Evolutionary conservation across 2,329 filamentous ascomycete species (phyloP).

Genomic region (Pestalotiopsis sp.): DNA sequence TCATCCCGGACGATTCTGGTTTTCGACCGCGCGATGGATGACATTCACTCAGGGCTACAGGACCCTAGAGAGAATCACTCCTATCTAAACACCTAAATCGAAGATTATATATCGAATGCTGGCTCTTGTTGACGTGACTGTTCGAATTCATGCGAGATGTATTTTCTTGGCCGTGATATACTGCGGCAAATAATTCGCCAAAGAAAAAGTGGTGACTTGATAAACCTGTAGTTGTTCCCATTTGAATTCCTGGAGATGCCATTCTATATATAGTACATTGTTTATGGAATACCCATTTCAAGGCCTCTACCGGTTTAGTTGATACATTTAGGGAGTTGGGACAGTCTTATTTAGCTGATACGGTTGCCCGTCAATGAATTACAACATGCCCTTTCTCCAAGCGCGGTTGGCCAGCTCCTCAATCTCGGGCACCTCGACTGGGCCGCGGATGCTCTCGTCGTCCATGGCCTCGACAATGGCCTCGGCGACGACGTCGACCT

Average conservation of each 20-base stretch:
- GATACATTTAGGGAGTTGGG: not conserved
- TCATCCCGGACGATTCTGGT: slow-evolving; percentile 5
- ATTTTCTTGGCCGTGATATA: not conserved
- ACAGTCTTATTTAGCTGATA: not conserved
- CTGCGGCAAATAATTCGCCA: not conserved
- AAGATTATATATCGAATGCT: not conserved
- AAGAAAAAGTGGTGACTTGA: not conserved
- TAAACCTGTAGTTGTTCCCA: not conserved
- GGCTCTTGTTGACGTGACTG: not conserved
- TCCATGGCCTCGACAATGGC: slow-evolving; percentile 86
- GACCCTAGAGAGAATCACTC: slow-evolving; percentile 12
- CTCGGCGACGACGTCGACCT: slow-evolving; percentile 84
- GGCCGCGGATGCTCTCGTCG: slow-evolving; percentile 72
- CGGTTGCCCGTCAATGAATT: slow-evolving; percentile 23
- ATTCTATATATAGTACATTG: not conserved
- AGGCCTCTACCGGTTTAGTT: not conserved
- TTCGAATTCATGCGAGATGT: not conserved
- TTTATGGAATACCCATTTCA: not conserved
- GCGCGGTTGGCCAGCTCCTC: slow-evolving; percentile 78
- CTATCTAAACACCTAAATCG: slow-evolving; percentile 6
- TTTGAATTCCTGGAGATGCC: not conserved
- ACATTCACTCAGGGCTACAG: slow-evolving; percentile 6
- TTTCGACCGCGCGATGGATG: slow-evolving; percentile 1
- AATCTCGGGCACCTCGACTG: slow-evolving; percentile 77
- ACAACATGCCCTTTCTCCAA: slow-evolving; percentile 92